Base-by-base conservation (phyloP, 2,329 filamentous ascomycete species). In the Plenodomus biglobosus region DNA sequence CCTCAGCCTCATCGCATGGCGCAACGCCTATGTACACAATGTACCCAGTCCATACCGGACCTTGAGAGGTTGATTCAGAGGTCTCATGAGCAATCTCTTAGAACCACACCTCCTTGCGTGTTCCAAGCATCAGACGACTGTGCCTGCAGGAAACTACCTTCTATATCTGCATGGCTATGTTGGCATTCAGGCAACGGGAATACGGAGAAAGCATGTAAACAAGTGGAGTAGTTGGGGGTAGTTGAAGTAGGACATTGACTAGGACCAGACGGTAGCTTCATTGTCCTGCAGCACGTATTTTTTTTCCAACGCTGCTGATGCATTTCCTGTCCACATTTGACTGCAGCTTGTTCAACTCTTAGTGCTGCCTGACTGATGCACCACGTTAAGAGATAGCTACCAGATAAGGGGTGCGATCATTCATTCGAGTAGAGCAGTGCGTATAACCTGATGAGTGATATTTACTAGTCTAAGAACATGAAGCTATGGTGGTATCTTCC, bases 401-500 rank as follows among this genome's bases (percentile, higher is more conserved):
- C 22, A 24, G 22, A 24, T 5, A 24, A 5, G 22, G 5, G 10
- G 22, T 24, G 22, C 5, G 5, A 5, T 24, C 22, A 10, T 24
- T 32, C n/a, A n/a, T n/a, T n/a, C n/a, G 27, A 32, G 21, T 30
- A 34, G 27, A 15, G 8, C n/a, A n/a, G 30, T 2, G 3, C 11
- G 19, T 41, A 42, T 34, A 38, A 17, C 27, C 32, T 21, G 27
- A 44, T 42, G 30, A 41, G 40, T 22, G 19, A 38, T 48, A 34
- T 34, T 22, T 50, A 38, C 38, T 41, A 47, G 43, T 52, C 52
- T 54, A 59, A 38, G 40, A 52, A 50, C 46, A 48, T 37, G 30
- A 42, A 45, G 40, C 46, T 40, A 13, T 39, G 38, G 35, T 53
- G 49, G 53, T 59, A 58, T 61, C 50, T 53, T 53, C 30, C 40